phyloP scores from a whole-genome alignment of 179 eudicot species.

The Nepenthes alata region DNA sequence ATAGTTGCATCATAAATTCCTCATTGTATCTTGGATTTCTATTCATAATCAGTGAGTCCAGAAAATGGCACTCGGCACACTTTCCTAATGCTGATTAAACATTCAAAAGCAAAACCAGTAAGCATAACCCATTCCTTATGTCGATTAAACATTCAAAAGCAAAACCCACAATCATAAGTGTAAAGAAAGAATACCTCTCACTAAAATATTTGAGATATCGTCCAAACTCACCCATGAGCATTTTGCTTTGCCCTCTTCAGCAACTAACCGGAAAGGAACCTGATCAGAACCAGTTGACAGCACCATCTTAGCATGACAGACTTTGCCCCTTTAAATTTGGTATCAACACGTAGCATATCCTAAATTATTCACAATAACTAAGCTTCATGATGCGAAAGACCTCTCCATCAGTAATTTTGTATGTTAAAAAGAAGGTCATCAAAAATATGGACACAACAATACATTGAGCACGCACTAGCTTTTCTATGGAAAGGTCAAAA shows the following conservation, averaged over 20 bases:
- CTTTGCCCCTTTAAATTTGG: no score
- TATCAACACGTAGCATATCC: no score
- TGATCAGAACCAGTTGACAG: constrained; percentile 18
- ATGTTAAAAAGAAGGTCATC: no score
- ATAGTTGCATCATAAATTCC: neutral
- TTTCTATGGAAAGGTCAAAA: no score
- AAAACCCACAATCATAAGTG: neutral
- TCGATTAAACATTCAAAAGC: no score
- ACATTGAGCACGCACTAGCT: no score
- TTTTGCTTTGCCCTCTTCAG: constrained; percentile 94
- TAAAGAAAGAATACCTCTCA: constrained; percentile 42
- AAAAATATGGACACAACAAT: no score
- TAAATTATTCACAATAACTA: no score
- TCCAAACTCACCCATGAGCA: constrained; percentile 85
- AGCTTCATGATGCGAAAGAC: no score
- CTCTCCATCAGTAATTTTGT: no score
- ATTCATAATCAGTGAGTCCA: neutral
- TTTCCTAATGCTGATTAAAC: no score
- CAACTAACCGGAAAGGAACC: constrained; percentile 94
- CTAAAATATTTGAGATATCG: constrained; percentile 59
- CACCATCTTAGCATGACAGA: neutral
- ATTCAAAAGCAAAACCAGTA: neutral
- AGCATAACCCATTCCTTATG: neutral
- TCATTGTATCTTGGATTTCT: no score
- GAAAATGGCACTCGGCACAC: neutral